Percentiles rank a stretch among this genome's conserved stretches.
Evolutionary conservation across 371 early-diverging fungal species (phyloP).

Genomic region (Zopfochytrium polystomum): DNA sequence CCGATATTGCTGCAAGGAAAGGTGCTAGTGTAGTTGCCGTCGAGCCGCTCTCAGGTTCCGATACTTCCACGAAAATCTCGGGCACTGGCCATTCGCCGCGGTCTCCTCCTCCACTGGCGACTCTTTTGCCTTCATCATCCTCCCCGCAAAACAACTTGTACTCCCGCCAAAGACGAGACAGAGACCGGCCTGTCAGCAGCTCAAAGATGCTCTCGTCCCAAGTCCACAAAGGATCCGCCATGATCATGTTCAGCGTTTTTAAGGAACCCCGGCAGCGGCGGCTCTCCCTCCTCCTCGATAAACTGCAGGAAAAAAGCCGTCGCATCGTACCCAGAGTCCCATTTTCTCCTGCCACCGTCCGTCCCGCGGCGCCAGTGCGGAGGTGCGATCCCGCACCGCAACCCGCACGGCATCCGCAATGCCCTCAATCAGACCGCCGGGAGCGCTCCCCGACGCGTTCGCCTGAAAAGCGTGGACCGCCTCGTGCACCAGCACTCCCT

Average conservation of each 20-base stretch:
- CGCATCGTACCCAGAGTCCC: conserved; percentile 39
- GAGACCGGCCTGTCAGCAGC: conserved; percentile 3
- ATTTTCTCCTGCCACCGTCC: conserved; percentile 10
- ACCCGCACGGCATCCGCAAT: conserved; percentile 38
- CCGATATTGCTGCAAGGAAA: too few species aligned
- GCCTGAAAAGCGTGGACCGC: conserved; percentile 28
- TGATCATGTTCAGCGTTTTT: not conserved
- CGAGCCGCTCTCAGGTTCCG: too few species aligned
- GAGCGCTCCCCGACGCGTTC: conserved; percentile 14
- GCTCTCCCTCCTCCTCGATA: conserved; percentile 20
- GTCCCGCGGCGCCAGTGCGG: conserved; percentile 31
- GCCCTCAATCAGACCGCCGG: conserved; percentile 33
- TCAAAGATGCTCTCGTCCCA: conserved; percentile 9
- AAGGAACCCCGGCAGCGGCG: conserved; percentile 16
- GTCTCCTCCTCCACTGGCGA: not conserved
- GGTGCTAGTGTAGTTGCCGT: too few species aligned
- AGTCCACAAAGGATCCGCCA: not conserved
- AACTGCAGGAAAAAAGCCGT: conserved; percentile 41
- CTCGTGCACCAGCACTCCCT: conserved; percentile 39
- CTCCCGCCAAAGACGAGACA: conserved; percentile 5
- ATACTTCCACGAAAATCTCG: conserved; percentile 3
- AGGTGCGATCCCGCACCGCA: conserved; percentile 27
- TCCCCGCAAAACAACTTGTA: not conserved
- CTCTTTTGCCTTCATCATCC: too few species aligned
- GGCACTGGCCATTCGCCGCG: conserved; percentile 11